phyloP scores from a whole-genome alignment of 1,284 basidiomycete genomes.

The Ustilago tritici region DNA sequence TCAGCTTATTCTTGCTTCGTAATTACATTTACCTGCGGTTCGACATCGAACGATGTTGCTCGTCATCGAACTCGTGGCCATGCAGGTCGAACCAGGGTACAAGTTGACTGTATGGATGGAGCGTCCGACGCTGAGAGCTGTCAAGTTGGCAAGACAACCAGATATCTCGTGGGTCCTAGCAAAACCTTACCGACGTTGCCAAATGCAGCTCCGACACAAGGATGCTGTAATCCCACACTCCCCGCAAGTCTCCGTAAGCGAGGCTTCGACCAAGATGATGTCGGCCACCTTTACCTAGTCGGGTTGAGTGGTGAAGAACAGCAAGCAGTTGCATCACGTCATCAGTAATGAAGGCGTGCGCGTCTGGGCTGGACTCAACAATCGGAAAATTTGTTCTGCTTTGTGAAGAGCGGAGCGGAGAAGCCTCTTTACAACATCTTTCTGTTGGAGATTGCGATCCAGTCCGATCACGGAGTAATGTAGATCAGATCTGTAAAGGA shows the following conservation, averaged over 20 bases:
- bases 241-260: slow-evolving; percentile 8
- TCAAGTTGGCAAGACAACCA: not conserved
- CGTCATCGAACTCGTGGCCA: not conserved
- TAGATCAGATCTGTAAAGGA: no score
- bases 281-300: not conserved
- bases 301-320: not conserved
- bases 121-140: not conserved
- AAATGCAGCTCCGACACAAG: slow-evolving; percentile 2
- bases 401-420: no score
- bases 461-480: no score
- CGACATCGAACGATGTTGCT: not conserved
- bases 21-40: not conserved
- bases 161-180: not conserved
- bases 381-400: no score
- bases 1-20: not conserved
- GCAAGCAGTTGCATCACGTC: no score
- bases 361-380: no score
- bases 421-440: no score
- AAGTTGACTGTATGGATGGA: not conserved
- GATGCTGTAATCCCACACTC: not conserved
- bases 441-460: no score
- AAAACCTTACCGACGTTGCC: slow-evolving; percentile 1
- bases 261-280: not conserved
- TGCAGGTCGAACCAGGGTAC: not conserved
- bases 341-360: no score